Evolutionary conservation across 805 yeast genomes (phyloP), one percentile per base, ranked within the genome.

Genomic region (Yamadazyma paraphyllophila): DNA sequence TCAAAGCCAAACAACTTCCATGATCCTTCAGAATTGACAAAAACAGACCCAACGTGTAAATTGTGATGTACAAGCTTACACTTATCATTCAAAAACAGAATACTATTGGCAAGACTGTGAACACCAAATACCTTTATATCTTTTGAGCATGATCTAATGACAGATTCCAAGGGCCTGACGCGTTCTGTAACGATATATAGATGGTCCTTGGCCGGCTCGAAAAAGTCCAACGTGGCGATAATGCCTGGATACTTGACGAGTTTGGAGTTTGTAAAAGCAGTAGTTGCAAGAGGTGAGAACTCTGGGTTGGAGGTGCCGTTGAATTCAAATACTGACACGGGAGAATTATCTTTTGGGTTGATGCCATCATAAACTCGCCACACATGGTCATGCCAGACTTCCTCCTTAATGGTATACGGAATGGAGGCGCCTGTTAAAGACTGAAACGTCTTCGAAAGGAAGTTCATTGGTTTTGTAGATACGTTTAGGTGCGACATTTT

Each of bases 1-100:
- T 91, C 97, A 56, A 90, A 81, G 1, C 96, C 96, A 47, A 86
- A 85, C 24, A 91, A 60, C 48, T 81, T 83, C 92, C 96, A 88
- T 57, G 86, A 95, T 11, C 97, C 96, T 26, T 73, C 76, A 10
- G 44, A 41, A 44, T 78, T 84, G 12, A 88, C 81, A 59, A 69
- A 90, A 1, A 91, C 74, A 1, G 86, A 77, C 34, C 77, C 70
- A 9, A 60, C 39, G 47, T 77, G 73, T 10, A 88, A 52, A 48
- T 81, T 80, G 5, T 90, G 92, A 57, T 87, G 85, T 5, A 85
- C 67, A 20, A 84, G 78, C 5, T 70, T 58, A 30, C 80, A 79
- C 47, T 80, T 85, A 20, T 63, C 69, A 51, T 83, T 83, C 40
- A 87, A 69, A 48, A 78, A 81, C 52, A 69, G 73, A 45, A 88